Evolutionary conservation across 2,329 filamentous ascomycete species (phyloP).

Genomic region (Chaetothyriales sp.): DNA sequence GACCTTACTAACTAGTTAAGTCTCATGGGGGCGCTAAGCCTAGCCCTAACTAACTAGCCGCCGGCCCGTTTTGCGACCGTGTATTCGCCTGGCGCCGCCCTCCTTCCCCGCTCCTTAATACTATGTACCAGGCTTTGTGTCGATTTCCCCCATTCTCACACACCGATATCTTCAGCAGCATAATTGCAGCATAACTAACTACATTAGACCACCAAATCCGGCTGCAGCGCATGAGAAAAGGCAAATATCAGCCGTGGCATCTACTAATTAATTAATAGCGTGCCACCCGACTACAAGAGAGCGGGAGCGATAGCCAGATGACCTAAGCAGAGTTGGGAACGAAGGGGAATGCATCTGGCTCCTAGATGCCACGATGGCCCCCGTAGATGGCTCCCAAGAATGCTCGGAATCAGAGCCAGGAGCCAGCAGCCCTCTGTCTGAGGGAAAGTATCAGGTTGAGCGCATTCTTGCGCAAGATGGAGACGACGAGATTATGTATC

Average conservation of each 20-base stretch:
- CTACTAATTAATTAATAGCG: too few relatives aligned
- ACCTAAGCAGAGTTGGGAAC: constrained; percentile 9
- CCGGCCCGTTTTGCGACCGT: not conserved
- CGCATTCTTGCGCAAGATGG: constrained; percentile 37
- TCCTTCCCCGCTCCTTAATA: too few relatives aligned
- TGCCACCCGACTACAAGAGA: not conserved
- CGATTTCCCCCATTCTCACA: too few relatives aligned
- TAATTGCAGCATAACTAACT: too few relatives aligned
- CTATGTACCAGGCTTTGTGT: too few relatives aligned
- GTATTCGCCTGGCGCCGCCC: not conserved
- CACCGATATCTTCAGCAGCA: too few relatives aligned
- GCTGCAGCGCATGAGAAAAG: too few relatives aligned
- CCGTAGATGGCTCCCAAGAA: not conserved
- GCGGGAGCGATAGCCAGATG: constrained; percentile 2
- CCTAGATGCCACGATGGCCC: constrained; percentile 42
- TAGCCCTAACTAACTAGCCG: too few relatives aligned
- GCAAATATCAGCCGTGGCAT: not conserved
- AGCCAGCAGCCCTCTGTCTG: constrained; percentile 2
- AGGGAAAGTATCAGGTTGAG: constrained; percentile 42
- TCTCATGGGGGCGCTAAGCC: too few relatives aligned
- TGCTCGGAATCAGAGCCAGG: constrained; percentile 12
- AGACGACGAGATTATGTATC: constrained; percentile 33
- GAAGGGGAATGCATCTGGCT: constrained; percentile 37
- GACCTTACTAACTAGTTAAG: too few relatives aligned
- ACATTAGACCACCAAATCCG: too few relatives aligned